Percentiles rank a stretch among this genome's conserved stretches.
Evolutionary conservation across 768 basidiomycete genomes (phyloP).

Genomic region (Calocybe cyanea): DNA sequence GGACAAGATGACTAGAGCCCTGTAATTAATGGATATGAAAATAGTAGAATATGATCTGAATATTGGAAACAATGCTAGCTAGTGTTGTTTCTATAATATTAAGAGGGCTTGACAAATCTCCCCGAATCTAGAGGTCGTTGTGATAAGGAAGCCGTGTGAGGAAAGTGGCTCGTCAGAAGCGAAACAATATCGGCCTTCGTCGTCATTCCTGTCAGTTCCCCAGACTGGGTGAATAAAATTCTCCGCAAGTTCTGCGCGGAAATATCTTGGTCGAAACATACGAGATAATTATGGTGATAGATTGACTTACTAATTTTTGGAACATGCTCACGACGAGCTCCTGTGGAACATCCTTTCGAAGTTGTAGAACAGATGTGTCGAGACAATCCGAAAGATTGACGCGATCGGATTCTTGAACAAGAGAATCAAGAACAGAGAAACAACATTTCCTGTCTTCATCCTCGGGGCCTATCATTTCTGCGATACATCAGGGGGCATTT

Average conservation of each 20-base stretch:
- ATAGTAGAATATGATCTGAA: conserved; percentile 2
- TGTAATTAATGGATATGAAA: conserved; percentile 6
- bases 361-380: conserved; percentile 52
- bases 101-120: too few species aligned
- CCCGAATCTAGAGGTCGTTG: conserved; percentile 7
- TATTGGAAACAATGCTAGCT: too few species aligned
- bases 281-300: not conserved
- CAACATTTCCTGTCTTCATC: conserved; percentile 35
- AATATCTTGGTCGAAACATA: not conserved
- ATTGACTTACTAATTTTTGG: conserved; percentile 57
- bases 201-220: conserved; percentile 59
- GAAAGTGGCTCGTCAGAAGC: conserved; percentile 53
- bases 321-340: conserved; percentile 73
- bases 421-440: conserved; percentile 31
- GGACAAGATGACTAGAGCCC: too few species aligned
- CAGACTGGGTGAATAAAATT: conserved; percentile 60
- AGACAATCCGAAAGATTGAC: conserved; percentile 37
- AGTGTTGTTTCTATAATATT: too few species aligned
- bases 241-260: conserved; percentile 57
- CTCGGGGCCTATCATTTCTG: conserved; percentile 28
- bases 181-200: conserved; percentile 67
- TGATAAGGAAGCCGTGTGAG: conserved; percentile 44
- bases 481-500: not conserved
- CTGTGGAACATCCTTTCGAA: conserved; percentile 66
- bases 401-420: conserved; percentile 23